Evolutionary conservation across 2,329 filamentous ascomycete genomes (phyloP), one percentile per base, ranked within the genome.

Genomic region (Geoglossum cookeanum): DNA sequence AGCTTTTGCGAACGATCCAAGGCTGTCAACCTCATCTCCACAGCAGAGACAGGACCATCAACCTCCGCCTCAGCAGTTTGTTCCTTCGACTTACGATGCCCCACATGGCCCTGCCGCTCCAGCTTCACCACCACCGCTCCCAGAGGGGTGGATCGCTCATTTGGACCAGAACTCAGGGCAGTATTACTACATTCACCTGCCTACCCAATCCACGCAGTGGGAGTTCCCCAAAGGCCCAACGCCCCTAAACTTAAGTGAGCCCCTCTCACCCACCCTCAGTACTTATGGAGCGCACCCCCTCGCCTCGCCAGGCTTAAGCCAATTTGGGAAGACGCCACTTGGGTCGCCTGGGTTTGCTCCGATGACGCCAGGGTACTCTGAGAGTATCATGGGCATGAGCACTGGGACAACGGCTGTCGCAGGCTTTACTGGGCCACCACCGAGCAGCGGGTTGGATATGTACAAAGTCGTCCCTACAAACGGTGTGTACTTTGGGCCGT

Each of bases 151-250:
- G 92, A 97, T 98, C 65, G 88, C 92, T 22, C 92, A 97, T 68
- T 76, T 97, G 3, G 92, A 98, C 67, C 86, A 88, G 62, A 95
- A 86, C 66, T 97, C 91, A 1, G 92, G 92, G 1, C 91, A 97
- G 67, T 98, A 97, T 70, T 98, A 98, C 69, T 98, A 98, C 66
- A 98, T 98, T 59, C 92, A 98, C 68, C 77, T 98, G 33, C 86
- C 90, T 1, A 90, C 87, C 0, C 92, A 97, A 67, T 88, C 90
- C 2, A 98, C 92, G 0, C 92, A 98, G 67, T 98, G 92, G 92
- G 92, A 98, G 66, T 97, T 97, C 63, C 92, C 92, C 32, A 97
- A 96, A 71, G 91, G 91, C 0, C 90, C 90, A 0, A 95, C 88
- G 29, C 91, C 91, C 0, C 76, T 96, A 57, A 86, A 87, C 61